Evolutionary conservation across 768 basidiomycete genomes (phyloP), one percentile per base, ranked within the genome.

Genomic region (Boletus patriciae): DNA sequence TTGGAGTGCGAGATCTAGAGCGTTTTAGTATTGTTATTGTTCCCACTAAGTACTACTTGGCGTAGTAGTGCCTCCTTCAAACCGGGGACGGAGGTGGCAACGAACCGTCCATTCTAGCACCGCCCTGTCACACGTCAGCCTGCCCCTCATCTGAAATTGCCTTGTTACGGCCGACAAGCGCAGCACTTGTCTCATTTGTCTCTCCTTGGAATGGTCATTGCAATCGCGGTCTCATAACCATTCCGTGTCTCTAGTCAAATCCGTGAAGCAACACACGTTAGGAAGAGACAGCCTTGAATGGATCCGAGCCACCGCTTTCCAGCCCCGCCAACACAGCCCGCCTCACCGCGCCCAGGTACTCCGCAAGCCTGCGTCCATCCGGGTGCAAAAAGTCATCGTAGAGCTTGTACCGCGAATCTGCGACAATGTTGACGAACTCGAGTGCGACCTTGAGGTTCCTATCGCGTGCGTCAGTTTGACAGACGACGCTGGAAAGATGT

Each of bases 381-480:
- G 80, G 77, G 6, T 63, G 70, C 25, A 88, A 77, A 71, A 96
- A 97, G 70, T 93, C 93, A 61, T 90, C 84, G 65, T 94, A 94
- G 15, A 97, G 73, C 62, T 84, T 84, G 73, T 91, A 90, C 43
- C 90, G 82, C 57, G 92, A 92, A 69, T 94, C 92, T 0, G 93
- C 94, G 7, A 98, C 87, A 33, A 90, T 76, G 62, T 90, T 93
- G n/a, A 84, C 85, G 6, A 98, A 78, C 44, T 87, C 77, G 57
- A 98, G 72, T 0, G 88, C 85, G 10, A 81, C 81, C 62, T 88
- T 85, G 29, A 96, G 75, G 70, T 92, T 89, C 52, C 94, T 95
- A 58, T 25, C 44, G 4, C 3, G 15, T 19, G 11, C 19, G 23
- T 67, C 53, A 61, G 57, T 37, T 37, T 27, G 4, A 44, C 25